phyloP scores from a whole-genome alignment of 2,329 filamentous ascomycete genomes.

The Xylariaceae sp. region DNA sequence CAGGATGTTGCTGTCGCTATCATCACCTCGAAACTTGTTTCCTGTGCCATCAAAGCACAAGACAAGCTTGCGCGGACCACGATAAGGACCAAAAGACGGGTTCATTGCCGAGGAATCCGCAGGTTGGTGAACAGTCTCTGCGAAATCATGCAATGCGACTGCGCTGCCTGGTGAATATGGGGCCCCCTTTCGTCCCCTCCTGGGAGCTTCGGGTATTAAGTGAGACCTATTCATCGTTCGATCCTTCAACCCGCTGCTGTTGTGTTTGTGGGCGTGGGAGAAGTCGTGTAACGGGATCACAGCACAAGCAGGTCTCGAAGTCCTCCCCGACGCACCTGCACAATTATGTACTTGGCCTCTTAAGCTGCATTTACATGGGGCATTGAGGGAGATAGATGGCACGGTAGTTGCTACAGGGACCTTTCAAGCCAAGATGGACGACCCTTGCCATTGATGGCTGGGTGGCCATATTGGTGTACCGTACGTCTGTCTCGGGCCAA shows the following conservation, averaged over 20 bases:
- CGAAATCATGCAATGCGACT: slow-evolving; percentile 11
- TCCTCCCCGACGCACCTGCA: neutral
- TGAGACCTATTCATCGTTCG: slow-evolving; percentile 22
- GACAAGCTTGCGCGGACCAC: slow-evolving; percentile 44
- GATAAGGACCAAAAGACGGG: slow-evolving; percentile 13
- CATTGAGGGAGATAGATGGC: neutral
- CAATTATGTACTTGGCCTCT: neutral
- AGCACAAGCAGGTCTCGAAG: neutral
- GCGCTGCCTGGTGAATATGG: slow-evolving; percentile 10
- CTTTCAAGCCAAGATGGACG: too few species aligned
- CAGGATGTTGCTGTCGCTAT: slow-evolving; percentile 62
- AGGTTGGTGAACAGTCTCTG: slow-evolving; percentile 3
- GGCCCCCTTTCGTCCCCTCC: neutral
- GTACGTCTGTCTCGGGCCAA: too few species aligned
- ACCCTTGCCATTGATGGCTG: too few species aligned
- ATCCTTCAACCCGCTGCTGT: neutral
- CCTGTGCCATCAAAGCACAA: slow-evolving; percentile 62
- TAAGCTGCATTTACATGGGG: too few species aligned
- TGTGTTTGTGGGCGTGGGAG: neutral
- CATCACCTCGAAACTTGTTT: slow-evolving; percentile 60
- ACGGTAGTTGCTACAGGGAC: neutral
- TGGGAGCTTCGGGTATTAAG: slow-evolving; percentile 12
- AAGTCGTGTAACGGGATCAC: neutral
- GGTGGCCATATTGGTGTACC: too few species aligned
- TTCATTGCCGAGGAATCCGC: slow-evolving; percentile 16